phyloP scores from a whole-genome alignment of 129 eudicot genomes.

The Lonicera japonica region DNA sequence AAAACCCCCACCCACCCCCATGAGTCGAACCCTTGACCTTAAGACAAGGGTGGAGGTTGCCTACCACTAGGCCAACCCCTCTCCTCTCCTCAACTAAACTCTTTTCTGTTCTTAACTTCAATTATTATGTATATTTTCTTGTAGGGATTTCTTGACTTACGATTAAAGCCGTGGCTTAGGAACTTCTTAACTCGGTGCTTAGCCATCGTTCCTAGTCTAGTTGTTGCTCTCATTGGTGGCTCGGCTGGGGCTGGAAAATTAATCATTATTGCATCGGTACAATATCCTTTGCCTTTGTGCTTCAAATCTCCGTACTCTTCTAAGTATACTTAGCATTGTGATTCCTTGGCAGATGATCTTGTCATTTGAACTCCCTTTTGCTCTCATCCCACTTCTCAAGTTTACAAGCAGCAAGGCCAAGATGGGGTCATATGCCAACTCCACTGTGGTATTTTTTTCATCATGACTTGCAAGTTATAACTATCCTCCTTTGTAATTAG shows the following conservation, averaged over 20 bases:
- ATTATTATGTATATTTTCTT: conserved; percentile 2
- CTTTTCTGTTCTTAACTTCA: too few species aligned
- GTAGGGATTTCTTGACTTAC: conserved; percentile 89
- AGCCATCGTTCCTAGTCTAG: conserved; percentile 89
- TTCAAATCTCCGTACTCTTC: too few species aligned
- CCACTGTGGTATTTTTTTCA: conserved; percentile 37
- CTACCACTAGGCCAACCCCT: too few species aligned
- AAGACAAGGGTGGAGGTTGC: too few species aligned
- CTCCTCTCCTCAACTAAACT: too few species aligned
- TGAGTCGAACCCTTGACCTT: too few species aligned
- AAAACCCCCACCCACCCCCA: too few species aligned
- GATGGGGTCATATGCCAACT: conserved; percentile 93
- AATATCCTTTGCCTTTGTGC: background rate
- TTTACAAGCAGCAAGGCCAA: conserved; percentile 92
- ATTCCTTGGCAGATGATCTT: conserved; percentile 78
- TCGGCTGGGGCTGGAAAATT: conserved; percentile 92
- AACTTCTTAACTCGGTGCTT: conserved; percentile 76
- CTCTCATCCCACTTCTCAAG: conserved; percentile 94
- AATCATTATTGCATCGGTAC: conserved; percentile 89
- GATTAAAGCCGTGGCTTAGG: conserved; percentile 89
- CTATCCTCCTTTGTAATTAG: too few species aligned
- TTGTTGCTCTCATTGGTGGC: conserved; percentile 90
- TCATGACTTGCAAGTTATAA: too few species aligned
- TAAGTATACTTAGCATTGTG: background rate
- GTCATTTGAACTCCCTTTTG: conserved; percentile 97